Conservation (phyloP, 345 rosid species). For the Draba incana region DNA sequence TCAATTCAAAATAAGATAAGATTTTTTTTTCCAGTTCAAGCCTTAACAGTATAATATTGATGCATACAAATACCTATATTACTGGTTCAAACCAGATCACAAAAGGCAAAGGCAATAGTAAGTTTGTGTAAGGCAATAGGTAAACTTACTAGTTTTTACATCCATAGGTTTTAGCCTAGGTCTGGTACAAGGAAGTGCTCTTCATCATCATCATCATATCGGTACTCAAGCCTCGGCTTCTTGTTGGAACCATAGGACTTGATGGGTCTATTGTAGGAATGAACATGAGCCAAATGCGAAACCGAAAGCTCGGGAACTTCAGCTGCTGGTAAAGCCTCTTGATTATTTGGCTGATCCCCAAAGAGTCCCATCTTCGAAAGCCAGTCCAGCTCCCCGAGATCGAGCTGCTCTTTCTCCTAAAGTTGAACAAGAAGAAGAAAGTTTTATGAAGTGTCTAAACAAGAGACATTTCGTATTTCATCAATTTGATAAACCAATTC, state of each 20-base stretch:
- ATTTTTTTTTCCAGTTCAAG: neutral
- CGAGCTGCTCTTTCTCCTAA: slow-evolving; percentile 58
- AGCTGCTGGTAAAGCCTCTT: slow-evolving; percentile 67
- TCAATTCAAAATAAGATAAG: slow-evolving; percentile 23
- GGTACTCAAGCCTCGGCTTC: slow-evolving; percentile 72
- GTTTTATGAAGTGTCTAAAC: neutral
- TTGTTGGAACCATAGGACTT: slow-evolving; percentile 59
- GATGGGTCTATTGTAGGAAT: slow-evolving; percentile 49
- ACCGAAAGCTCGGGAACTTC: slow-evolving; percentile 90
- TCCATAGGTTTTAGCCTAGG: slow-evolving; percentile 74
- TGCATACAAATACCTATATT: slow-evolving; percentile 4
- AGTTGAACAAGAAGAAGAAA: neutral
- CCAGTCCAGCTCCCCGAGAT: slow-evolving; percentile 83
- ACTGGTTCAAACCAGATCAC: neutral
- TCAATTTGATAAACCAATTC: slow-evolving; percentile 10
- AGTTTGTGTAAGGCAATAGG: neutral
- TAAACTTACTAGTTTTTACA: slow-evolving; percentile 65
- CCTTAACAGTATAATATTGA: neutral
- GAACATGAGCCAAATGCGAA: slow-evolving; percentile 42
- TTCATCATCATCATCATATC: slow-evolving; percentile 63
- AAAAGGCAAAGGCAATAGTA: neutral
- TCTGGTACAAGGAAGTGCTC: slow-evolving; percentile 88
- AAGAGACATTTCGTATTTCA: neutral
- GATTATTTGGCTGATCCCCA: slow-evolving; percentile 54
- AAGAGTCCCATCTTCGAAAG: slow-evolving; percentile 65